Conservation (phyloP, 257 asterid species). For the Solanum paucissectum region DNA sequence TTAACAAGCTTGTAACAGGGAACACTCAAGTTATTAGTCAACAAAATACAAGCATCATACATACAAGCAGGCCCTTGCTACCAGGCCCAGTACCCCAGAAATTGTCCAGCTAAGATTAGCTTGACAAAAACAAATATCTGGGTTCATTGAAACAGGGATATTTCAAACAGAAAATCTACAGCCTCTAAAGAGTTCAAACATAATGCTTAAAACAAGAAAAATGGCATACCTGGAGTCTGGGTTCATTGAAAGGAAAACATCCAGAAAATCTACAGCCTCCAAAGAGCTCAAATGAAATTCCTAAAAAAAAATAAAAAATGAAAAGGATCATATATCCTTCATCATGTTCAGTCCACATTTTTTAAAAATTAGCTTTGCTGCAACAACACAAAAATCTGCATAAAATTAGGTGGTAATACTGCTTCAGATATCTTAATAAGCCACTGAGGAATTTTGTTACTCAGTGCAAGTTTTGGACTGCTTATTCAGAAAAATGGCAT, state of each 20-base stretch:
- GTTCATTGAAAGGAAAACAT: constrained; percentile 72
- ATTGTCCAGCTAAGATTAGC: background rate
- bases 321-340: constrained; percentile 1
- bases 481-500: background rate
- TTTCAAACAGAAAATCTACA: constrained; percentile 34
- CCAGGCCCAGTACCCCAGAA: background rate
- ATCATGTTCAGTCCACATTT: background rate
- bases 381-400: background rate
- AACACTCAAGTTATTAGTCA: background rate
- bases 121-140: constrained; percentile 8
- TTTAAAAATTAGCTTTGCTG: background rate
- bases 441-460: background rate
- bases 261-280: constrained; percentile 79
- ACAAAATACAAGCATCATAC: background rate
- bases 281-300: constrained; percentile 51
- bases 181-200: constrained; percentile 64
- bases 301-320: constrained; percentile 22
- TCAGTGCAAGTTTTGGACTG: background rate
- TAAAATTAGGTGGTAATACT: background rate
- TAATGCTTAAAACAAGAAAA: constrained; percentile 37
- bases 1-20: background rate
- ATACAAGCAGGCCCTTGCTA: background rate
- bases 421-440: background rate
- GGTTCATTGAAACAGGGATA: constrained; percentile 50
- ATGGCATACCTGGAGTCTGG: constrained; percentile 65